Evolutionary conservation across 2,329 filamentous ascomycete species (phyloP).

Genomic region (Pyrenophora teres): DNA sequence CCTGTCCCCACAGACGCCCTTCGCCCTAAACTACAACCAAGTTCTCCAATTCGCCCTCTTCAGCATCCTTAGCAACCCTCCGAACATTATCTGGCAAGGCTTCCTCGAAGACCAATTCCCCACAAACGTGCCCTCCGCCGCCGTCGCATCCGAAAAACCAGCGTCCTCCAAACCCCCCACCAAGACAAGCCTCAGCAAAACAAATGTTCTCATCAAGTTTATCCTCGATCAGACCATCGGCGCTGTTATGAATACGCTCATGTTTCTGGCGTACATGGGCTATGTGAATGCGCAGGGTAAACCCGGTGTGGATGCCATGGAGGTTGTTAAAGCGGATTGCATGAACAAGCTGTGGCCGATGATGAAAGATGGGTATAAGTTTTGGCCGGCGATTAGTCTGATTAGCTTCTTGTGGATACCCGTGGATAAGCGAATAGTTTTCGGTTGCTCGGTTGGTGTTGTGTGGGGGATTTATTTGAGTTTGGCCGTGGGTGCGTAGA

Average conservation of each 20-base stretch:
- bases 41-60: conserved; percentile 79
- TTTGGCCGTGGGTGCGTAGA: conserved; percentile 53
- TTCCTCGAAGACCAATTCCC: conserved; percentile 78
- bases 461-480: conserved; percentile 78
- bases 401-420: conserved; percentile 73
- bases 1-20: conserved; percentile 54
- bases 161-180: conserved; percentile 32
- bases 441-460: conserved; percentile 73
- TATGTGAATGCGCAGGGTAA: conserved; percentile 47
- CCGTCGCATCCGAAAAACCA: conserved; percentile 34
- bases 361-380: conserved; percentile 66
- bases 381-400: conserved; percentile 73
- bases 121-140: conserved; percentile 51
- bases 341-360: conserved; percentile 61
- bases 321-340: conserved; percentile 37
- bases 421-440: conserved; percentile 70
- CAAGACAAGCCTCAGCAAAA: conserved; percentile 54
- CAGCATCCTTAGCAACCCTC: conserved; percentile 73
- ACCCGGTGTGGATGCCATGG: conserved; percentile 40
- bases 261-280: conserved; percentile 66
- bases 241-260: conserved; percentile 66
- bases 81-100: conserved; percentile 86
- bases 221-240: conserved; percentile 71
- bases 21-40: conserved; percentile 67
- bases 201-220: conserved; percentile 71